A percentile compares a stretch with the other conserved stretches of the same genome.
Conservation (phyloP, 1,139 yeast species). For the Hemisphaericaspora subhashii region DNA sequence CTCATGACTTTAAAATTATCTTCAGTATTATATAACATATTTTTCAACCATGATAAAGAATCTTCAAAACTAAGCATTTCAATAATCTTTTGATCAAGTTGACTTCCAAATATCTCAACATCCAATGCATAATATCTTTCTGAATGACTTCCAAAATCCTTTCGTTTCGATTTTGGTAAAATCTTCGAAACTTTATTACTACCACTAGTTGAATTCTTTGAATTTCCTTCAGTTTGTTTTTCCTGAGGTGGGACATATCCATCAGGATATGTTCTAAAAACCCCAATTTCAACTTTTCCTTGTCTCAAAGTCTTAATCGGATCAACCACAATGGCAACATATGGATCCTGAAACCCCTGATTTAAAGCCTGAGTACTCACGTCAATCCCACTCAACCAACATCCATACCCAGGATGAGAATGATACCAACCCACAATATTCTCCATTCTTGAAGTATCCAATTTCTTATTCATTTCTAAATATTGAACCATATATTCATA, state of each 20-base stretch:
- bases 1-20: conserved; percentile 7
- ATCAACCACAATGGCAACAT: conserved; percentile 84
- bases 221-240: conserved; percentile 4
- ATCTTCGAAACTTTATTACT: conserved; percentile 3
- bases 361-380: conserved; percentile 84
- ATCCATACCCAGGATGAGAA: conserved; percentile 96
- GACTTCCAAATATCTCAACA: conserved; percentile 60
- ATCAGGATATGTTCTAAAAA: conserved; percentile 77
- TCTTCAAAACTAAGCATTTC: conserved; percentile 43
- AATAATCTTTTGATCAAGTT: conserved; percentile 50
- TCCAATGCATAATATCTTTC: conserved; percentile 70
- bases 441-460: conserved; percentile 50
- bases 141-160: conserved; percentile 72
- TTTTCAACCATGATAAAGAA: conserved; percentile 41
- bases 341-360: conserved; percentile 89
- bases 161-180: conserved; percentile 46
- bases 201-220: no score
- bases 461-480: conserved; percentile 56
- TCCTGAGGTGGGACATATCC: conserved; percentile 20
- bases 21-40: conserved; percentile 13
- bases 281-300: conserved; percentile 83
- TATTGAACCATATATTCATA: conserved; percentile 93
- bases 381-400: conserved; percentile 90
- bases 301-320: conserved; percentile 69
- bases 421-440: conserved; percentile 94